Base-by-base conservation (phyloP, 139 green algal species). In the Micractinium sp. region DNA sequence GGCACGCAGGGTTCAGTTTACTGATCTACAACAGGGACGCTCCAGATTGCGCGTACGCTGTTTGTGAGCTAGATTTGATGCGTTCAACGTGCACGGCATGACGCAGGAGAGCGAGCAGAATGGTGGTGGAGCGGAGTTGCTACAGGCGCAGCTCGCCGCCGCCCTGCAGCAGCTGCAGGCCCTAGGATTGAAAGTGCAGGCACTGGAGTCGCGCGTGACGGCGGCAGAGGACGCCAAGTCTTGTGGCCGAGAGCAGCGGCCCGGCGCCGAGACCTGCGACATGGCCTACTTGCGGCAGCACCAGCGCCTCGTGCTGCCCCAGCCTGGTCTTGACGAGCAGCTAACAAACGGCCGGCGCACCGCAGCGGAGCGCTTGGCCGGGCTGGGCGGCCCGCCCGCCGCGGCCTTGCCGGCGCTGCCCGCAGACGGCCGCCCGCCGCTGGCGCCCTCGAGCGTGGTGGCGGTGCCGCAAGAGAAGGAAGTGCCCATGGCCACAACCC, bases 401-500 rank as follows among this genome's bases (percentile, higher is more conserved):
- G 39, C 22, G 31, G 73, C 47, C 47, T 61, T 20, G 27, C 25
- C 77, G 77, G 25, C 25, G 53, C 56, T 38, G n/a, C 19, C 73
- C 38, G 14, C 74, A 77, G 47, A 14, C 71, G n/a, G 38, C 53
- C 69, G 27, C 19, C 47, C 33, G 63, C 39, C 81, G 7, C 66
- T 80, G 2, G 63, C 71, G 19, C 71, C 69, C 85, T 29, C 85
- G 41, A 66, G n/a, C 75, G 14, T n/a, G 3, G 4, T 85, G 29
- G 41, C 76, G 19, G 60, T 63, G 73, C 85, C 85, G 1, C 41
- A 71, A 0, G 16, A 67, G 31, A 23, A 18, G 3, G 81, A 92
- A n/a, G 90, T 96, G 31, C 85, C 93, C 31, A 97, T 97, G 94
- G 88, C 89, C 0, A 85, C 92, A 15, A 96, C 94, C 0, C 90